Base-by-base conservation (phyloP, 768 basidiomycete species). In the Brasilioporus rufonigricans region DNA sequence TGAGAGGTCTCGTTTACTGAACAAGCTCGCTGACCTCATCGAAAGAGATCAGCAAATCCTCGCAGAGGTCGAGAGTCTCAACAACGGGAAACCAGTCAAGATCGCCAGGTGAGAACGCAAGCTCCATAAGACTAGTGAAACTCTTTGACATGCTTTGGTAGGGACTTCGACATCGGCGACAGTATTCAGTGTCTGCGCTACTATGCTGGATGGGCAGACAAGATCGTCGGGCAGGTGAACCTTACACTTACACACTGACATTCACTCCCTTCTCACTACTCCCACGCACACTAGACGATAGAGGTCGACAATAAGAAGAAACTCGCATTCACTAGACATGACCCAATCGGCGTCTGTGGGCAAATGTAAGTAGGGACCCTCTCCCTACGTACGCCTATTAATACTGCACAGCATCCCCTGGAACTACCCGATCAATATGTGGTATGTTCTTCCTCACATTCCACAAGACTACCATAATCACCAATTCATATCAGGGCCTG, bases 181-280 rank as follows among this genome's bases (percentile, higher is more conserved):
- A 86, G 76, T 56, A 74, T 92, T 19, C 83, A 83, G 61, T 91
- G 89, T 65, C 72, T 93, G 48, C 80, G 91, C 47, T 97, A 98
- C 74, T 97, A 94, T 67, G 95, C 93, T 36, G 95, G 95, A 23
- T 95, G 90, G 89, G 91, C 92, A 10, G 95, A 98, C 76, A 98
- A 98, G 75, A 86, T 97, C 48, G 74, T 79, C 24, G 96, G 97
- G 21, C 85, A 95, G 82, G 88, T 87, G 59, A 61, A n/a, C 39
- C 33, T 40, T 32, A 39, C 56, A 59, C 50, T 53, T 52, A 21
- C 45, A 53, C 19, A 13, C 39, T 31, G 24, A 29, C 21, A 13
- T 40, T 27, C 19, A 56, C 39, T 32, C 24, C 35, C 50, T 16
- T 21, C 47, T 57, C n/a, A 62, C 35, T 31, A 47, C 33, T 35